These are phyloP conservation scores for Cyclocybe aegerita DNA, from an alignment of 768 basidiomycete genomes.

Conservation along the genomic window DNA sequence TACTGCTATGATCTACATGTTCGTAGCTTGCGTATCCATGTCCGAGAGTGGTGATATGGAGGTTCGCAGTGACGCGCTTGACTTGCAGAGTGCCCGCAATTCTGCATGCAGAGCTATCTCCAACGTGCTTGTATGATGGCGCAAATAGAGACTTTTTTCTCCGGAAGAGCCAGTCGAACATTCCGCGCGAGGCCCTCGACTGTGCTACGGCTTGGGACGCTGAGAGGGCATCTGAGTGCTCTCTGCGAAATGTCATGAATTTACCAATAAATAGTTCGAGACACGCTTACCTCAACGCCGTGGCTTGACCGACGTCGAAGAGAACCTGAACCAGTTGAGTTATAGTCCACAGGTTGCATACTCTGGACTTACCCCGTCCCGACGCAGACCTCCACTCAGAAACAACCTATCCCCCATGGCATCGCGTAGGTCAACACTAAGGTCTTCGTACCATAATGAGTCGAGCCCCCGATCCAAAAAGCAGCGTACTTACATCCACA, in stretches of 20 bases:
- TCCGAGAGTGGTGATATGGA: constrained; percentile 92
- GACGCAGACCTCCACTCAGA: constrained; percentile 72
- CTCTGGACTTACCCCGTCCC: constrained; percentile 70
- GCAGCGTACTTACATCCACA: constrained; percentile 74
- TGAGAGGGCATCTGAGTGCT: constrained; percentile 65
- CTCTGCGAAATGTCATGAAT: constrained; percentile 32
- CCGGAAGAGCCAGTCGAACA: constrained; percentile 58
- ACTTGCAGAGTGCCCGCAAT: constrained; percentile 81
- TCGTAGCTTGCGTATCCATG: constrained; percentile 89
- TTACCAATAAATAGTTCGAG: not conserved
- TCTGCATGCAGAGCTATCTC: constrained; percentile 77
- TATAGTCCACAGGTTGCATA: not conserved
- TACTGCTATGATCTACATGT: constrained; percentile 86
- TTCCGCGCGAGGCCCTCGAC: constrained; percentile 72
- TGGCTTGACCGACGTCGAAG: constrained; percentile 84
- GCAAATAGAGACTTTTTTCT: constrained; percentile 49
- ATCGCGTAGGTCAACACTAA: constrained; percentile 89
- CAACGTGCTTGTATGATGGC: constrained; percentile 71
- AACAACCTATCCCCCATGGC: constrained; percentile 91
- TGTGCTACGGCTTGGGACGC: constrained; percentile 69
- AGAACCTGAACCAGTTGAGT: constrained; percentile 45
- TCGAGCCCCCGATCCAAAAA: not conserved
- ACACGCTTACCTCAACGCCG: constrained; percentile 53
- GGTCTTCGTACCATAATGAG: constrained; percentile 42
- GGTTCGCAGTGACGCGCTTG: constrained; percentile 91